Conservation (phyloP, 768 basidiomycete genomes). For the Boletus insuetus region DNA sequence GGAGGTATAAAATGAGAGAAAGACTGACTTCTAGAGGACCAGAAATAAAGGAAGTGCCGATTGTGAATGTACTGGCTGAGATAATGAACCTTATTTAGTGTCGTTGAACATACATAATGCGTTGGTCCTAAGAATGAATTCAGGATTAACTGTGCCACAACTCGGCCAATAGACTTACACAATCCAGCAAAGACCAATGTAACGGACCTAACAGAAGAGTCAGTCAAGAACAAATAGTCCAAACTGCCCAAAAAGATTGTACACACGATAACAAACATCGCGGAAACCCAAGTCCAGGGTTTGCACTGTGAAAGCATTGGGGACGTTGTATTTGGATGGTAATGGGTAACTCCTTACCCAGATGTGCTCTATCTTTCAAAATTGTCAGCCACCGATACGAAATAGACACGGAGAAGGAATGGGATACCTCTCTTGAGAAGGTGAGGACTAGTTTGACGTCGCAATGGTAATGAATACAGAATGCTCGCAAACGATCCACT, state of each 20-base stretch:
- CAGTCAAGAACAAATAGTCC: too few species aligned
- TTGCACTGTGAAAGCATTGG: background rate
- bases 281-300: background rate
- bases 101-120: background rate
- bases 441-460: background rate
- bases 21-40: background rate
- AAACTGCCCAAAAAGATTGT: background rate
- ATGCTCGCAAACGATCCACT: background rate
- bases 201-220: background rate
- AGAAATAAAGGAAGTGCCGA: background rate
- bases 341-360: background rate
- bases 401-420: background rate
- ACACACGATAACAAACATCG: background rate
- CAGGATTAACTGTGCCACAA: background rate
- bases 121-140: background rate
- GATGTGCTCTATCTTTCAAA: background rate
- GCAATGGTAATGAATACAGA: background rate
- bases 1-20: background rate
- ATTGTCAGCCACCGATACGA: background rate
- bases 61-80: background rate
- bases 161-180: background rate
- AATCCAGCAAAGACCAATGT: background rate
- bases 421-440: background rate
- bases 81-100: background rate
- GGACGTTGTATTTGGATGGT: background rate